These are phyloP conservation scores for Pezizomycotina sp. DNA, from an alignment of 2,329 filamentous ascomycete genomes.

Conservation along the genomic window DNA sequence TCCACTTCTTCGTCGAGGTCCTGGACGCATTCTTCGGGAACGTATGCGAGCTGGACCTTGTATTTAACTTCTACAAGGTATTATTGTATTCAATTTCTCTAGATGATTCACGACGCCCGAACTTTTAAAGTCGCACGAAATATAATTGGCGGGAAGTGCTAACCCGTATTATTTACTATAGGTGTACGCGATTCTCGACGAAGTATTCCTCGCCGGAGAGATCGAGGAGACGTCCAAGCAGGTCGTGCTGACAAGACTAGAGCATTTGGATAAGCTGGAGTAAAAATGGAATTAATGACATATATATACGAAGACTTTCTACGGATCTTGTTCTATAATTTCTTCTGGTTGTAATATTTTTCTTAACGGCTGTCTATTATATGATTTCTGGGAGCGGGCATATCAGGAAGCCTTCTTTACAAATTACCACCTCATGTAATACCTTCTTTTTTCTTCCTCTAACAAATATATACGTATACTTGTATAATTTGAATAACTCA, in stretches of 20 bases:
- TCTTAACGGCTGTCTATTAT: no score
- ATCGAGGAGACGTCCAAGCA: constrained; percentile 99
- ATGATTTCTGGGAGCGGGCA: no score
- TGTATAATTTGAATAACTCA: no score
- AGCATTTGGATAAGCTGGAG: constrained; percentile 92
- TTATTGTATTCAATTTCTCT: no score
- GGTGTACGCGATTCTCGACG: constrained; percentile 96
- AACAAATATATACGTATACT: no score
- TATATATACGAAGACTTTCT: no score
- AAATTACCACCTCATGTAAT: no score
- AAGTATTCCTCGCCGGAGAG: constrained; percentile 93
- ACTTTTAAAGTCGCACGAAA: constrained; percentile 6
- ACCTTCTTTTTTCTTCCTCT: no score
- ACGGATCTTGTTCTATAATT: no score
- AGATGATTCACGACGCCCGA: background rate
- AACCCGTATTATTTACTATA: constrained; percentile 27
- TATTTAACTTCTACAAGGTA: constrained; percentile 59
- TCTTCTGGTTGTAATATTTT: no score
- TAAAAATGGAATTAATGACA: no score
- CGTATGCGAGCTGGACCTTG: constrained; percentile 90
- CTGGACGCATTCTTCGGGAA: constrained; percentile 98
- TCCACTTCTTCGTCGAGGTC: constrained; percentile 99
- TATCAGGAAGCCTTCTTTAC: no score
- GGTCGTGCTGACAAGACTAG: constrained; percentile 80
- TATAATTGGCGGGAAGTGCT: background rate